Base-by-base conservation (phyloP, 495 filamentous ascomycete genomes). In the Neurospora discreta region DNA sequence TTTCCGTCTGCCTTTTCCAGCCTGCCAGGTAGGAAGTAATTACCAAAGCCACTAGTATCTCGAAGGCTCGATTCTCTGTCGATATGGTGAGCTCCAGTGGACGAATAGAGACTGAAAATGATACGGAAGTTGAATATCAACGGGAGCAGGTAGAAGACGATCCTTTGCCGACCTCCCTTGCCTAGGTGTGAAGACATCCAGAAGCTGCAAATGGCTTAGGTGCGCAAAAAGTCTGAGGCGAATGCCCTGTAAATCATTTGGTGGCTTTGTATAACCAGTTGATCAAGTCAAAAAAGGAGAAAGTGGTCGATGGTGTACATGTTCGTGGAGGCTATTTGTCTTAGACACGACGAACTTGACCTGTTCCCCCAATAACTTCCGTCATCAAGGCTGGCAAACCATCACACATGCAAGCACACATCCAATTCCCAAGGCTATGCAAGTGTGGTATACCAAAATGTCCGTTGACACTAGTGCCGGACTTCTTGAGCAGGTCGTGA, bases 121-220 rank as follows among this genome's bases (percentile, higher is more conserved):
- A 20, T 3, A 44, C 42, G 42, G 3, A 44, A 44, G 42, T 44
- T 9, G 8, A 44, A 44, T 3, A 7, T 1, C 42, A 44, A 10
- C 42, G 42, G 42, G 42, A 20, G 42, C 1, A 44, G 42, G 18
- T 10, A n/a, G 42, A 44, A 18, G 8, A 44, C 42, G 16, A 40
- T 40, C 13, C 13, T 4, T 13, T 40, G 4, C 11, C 15, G 39
- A 40, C 3, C 39, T 92, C 88, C 73, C 87, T 98, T 70, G 91
- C 92, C 3, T 97, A 97, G n/a, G n/a, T n/a, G n/a, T 80, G 93
- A 96, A 73, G 95, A 97, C 76, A 95, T 98, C 74, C 95, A 98
- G 81, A 95, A 95, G 77, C 86, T 99, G 18, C 95, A 98, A 80
- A 94, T 93, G 1, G 90, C 92, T 1, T 85, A 93, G 74, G 93